phyloP scores from a whole-genome alignment of 164 flowering plant genomes.

The Pachysandra terminalis region DNA sequence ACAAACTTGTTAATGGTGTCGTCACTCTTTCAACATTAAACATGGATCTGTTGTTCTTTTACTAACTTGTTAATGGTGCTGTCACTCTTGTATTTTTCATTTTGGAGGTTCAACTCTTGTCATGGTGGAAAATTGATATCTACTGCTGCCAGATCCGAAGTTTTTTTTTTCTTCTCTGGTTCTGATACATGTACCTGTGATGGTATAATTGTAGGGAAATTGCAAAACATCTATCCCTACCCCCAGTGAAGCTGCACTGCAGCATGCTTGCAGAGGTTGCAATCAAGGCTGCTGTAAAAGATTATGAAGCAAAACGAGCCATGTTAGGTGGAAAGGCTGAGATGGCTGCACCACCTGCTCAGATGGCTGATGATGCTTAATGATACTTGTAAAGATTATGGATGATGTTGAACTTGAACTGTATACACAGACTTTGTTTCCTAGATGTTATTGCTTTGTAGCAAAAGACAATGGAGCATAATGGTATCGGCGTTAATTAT shows the following conservation, averaged over 20 bases:
- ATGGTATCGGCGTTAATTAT: no score
- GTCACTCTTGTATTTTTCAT: no score
- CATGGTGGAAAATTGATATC: neutral
- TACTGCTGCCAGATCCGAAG: neutral
- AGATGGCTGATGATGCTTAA: constrained; percentile 50
- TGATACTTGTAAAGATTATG: no score
- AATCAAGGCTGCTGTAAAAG: constrained; percentile 90
- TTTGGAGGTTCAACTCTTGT: no score
- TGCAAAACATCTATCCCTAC: constrained; percentile 94
- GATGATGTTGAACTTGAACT: no score
- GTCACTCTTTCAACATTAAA: neutral
- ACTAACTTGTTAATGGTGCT: no score
- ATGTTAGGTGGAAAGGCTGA: constrained; percentile 19
- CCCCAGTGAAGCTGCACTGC: constrained; percentile 97
- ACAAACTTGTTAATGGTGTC: neutral
- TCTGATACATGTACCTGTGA: neutral
- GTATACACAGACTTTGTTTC: no score
- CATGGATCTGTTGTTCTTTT: no score
- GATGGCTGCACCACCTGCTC: constrained; percentile 30
- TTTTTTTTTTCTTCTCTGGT: neutral
- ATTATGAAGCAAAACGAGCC: constrained; percentile 66
- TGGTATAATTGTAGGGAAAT: constrained; percentile 63
- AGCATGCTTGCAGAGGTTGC: constrained; percentile 99
- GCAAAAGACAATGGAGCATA: no score
- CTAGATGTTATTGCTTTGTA: no score